Conservation (phyloP, 106 monocot genomes). For the Gastrodia elata region DNA sequence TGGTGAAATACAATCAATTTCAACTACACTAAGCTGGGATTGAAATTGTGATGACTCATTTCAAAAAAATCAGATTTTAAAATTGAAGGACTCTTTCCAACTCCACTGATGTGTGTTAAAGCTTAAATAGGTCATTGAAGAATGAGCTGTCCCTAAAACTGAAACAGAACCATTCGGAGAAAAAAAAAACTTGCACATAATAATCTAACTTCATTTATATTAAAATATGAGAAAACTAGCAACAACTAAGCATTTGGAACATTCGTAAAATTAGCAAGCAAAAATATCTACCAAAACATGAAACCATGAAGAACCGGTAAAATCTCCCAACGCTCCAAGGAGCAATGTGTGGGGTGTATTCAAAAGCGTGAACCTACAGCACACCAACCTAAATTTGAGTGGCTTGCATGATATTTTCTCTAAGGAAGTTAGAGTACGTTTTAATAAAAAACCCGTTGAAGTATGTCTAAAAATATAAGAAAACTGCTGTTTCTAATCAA, state of each 20-base stretch:
- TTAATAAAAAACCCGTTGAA: background rate
- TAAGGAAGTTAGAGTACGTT: background rate
- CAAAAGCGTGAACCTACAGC: too few species aligned
- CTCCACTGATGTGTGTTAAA: too few species aligned
- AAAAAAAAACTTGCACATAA: background rate
- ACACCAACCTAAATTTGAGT: background rate
- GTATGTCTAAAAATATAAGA: too few species aligned
- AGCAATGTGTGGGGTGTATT: background rate
- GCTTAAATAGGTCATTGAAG: too few species aligned
- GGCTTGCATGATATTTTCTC: background rate
- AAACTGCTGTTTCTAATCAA: background rate
- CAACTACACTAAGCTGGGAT: too few species aligned
- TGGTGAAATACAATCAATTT: too few species aligned
- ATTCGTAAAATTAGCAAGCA: background rate
- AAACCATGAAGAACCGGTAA: background rate
- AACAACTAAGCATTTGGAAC: background rate
- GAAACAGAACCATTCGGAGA: too few species aligned
- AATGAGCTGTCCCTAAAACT: too few species aligned
- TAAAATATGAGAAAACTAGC: background rate
- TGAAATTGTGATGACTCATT: too few species aligned
- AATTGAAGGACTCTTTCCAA: too few species aligned
- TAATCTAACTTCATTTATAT: background rate
- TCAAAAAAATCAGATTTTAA: too few species aligned
- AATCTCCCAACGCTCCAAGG: background rate
- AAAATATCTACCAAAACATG: too few species aligned